Base-by-base conservation (phyloP, 75 land plant species). In the Chamaecyparis obtusa region DNA sequence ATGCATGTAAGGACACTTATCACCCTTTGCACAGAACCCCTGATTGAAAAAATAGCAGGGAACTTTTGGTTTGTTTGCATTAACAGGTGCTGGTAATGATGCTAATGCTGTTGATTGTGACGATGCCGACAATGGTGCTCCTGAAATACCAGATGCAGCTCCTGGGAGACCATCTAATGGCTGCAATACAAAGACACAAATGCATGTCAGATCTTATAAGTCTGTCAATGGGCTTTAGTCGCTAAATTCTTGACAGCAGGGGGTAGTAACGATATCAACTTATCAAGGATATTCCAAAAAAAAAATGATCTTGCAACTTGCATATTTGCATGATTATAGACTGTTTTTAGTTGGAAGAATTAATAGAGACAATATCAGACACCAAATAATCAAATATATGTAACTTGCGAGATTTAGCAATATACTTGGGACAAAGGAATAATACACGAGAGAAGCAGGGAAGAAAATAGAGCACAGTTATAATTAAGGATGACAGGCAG, bases 1-100 rank as follows among this genome's bases (percentile, higher is more conserved):
- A 89, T 97, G 99, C 90, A 91, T 49, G 84, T 93, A 97, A 30
- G 94, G 89, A 89, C 99, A 97, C 87, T 88, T 91, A 69, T 95
- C 96, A 83, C 99, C 99, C 90, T 97, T 97, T 39, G 94, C 80
- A 89, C 99, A 97, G 41, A 75, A 88, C 13, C 96, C 97, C 67
- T 88, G 93, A 72, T 81, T 84, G 83, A 91, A 96, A 91, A 89
- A 96, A 78, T 91, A 94, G 83, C 97, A 96, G 8, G 97, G 98
- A 64, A 88, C 87, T 85, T 71, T 87, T 24, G 92, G 90, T 79
- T 92, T 97, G 56, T 83, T 86, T 57, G 86, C 83, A 46, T 49
- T 84, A 41, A 55, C 27, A 88, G 87, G 24, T 83, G 88, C 87
- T 72, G 90, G 41, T 54, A 90, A 89, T 9, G 83, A 82, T 75